These are phyloP conservation scores for Melampsora larici-populina DNA, from an alignment of 1,284 basidiomycete genomes.

Conservation along the genomic window DNA sequence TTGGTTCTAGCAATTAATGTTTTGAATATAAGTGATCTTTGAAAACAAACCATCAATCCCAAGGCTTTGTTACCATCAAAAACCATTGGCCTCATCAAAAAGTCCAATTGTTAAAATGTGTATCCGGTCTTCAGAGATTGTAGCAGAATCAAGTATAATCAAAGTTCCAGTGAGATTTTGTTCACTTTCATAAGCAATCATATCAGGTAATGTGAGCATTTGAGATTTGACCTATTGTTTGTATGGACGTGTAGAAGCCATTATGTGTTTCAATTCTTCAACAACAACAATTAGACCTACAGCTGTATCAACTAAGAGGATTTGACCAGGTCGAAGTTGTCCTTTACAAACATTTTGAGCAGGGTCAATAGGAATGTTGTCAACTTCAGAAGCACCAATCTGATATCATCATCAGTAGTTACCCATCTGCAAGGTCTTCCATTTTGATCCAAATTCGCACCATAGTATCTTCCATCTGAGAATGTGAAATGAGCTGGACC, in stretches of 20 bases:
- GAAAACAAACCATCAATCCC: slow-evolving; percentile 69
- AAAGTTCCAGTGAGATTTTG: slow-evolving; percentile 61
- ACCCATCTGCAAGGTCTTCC: slow-evolving; percentile 91
- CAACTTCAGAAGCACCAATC: slow-evolving; percentile 93
- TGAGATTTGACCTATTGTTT: slow-evolving; percentile 86
- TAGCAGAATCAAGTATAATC: slow-evolving; percentile 64
- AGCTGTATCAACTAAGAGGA: slow-evolving; percentile 89
- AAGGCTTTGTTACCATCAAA: slow-evolving; percentile 77
- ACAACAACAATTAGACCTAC: slow-evolving; percentile 93
- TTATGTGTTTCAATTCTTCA: slow-evolving; percentile 81
- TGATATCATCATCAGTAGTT: slow-evolving; percentile 89
- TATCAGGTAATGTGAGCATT: slow-evolving; percentile 76
- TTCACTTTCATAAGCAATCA: slow-evolving; percentile 64
- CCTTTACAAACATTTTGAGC: slow-evolving; percentile 90
- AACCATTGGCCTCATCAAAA: slow-evolving; percentile 91
- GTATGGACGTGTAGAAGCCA: slow-evolving; percentile 83
- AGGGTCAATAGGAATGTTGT: slow-evolving; percentile 77
- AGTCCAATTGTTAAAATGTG: slow-evolving; percentile 85
- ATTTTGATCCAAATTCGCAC: slow-evolving; percentile 91
- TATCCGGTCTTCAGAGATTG: slow-evolving; percentile 85
- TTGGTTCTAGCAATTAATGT: neutral
- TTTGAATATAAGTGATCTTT: neutral
- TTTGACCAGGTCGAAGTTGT: slow-evolving; percentile 88
- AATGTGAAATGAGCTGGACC: slow-evolving; percentile 93
- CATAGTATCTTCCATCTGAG: slow-evolving; percentile 92